Conservation (phyloP, 2,329 filamentous ascomycete species). For the Fusarium sp. region DNA sequence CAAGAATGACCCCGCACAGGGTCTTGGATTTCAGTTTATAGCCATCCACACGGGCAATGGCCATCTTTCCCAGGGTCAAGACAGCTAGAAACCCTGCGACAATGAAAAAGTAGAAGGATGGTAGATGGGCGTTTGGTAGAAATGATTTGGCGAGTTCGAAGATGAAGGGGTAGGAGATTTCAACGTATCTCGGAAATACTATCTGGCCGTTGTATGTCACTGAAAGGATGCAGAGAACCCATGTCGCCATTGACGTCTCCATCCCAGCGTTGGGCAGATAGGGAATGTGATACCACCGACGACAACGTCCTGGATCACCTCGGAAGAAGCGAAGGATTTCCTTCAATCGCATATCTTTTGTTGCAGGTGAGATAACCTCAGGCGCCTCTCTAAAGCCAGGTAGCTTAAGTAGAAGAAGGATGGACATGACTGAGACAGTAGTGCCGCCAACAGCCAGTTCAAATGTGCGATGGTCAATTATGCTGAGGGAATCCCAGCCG, state of each 20-base stretch:
- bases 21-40: neutral
- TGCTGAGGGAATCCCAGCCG: conserved; percentile 6
- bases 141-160: fast-evolving
- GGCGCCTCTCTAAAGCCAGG: conserved; percentile 9
- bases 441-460: conserved; percentile 17
- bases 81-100: neutral
- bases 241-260: neutral
- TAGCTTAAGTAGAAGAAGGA: conserved; percentile 11
- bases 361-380: neutral
- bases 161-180: neutral
- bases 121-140: neutral
- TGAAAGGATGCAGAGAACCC: neutral
- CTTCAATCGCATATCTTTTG: neutral
- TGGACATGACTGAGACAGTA: neutral
- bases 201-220: conserved; percentile 7
- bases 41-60: no score
- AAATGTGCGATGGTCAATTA: conserved; percentile 20
- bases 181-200: fast-evolving
- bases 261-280: neutral
- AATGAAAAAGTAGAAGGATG: neutral
- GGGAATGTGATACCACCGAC: conserved; percentile 2
- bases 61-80: neutral
- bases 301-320: conserved; percentile 8
- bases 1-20: neutral
- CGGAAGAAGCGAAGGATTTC: conserved; percentile 15